Conservation (phyloP, 495 filamentous ascomycete species). For the Venustampulla echinocandica region DNA sequence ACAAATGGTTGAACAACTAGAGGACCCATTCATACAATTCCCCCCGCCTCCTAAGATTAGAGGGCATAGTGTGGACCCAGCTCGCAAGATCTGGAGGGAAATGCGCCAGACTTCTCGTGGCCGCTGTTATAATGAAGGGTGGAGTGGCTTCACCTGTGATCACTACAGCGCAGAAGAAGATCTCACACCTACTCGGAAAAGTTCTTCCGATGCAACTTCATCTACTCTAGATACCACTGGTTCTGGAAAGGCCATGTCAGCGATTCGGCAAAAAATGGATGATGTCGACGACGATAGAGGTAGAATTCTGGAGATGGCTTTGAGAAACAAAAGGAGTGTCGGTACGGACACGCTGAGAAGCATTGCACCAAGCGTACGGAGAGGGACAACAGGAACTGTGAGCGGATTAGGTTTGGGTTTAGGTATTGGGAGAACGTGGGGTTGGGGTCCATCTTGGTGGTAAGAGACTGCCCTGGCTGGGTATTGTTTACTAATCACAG, state of each 20-base stretch:
- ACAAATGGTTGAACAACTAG: slow-evolving; percentile 6
- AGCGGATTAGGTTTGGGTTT: slow-evolving; percentile 7
- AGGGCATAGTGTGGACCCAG: slow-evolving; percentile 29
- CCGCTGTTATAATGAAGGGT: background rate
- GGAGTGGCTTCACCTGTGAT: slow-evolving; percentile 22
- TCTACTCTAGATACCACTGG: background rate
- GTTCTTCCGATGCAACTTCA: slow-evolving; percentile 6
- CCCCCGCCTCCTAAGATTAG: background rate
- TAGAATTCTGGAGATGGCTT: slow-evolving; percentile 29
- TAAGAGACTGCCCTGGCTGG: background rate
- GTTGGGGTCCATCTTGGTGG: slow-evolving; percentile 20
- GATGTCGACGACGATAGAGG: slow-evolving; percentile 21
- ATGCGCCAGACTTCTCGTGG: slow-evolving; percentile 25
- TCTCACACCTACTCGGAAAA: slow-evolving; percentile 13
- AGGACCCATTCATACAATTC: slow-evolving; percentile 14
- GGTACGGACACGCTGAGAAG: slow-evolving; percentile 35
- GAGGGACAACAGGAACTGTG: slow-evolving; percentile 6
- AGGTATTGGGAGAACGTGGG: slow-evolving; percentile 18
- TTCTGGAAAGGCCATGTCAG: background rate
- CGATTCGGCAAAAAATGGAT: slow-evolving; percentile 7
- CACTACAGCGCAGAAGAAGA: slow-evolving; percentile 21
- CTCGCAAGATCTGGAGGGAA: slow-evolving; percentile 38
- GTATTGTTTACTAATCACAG: too few relatives aligned
- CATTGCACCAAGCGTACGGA: slow-evolving; percentile 30
- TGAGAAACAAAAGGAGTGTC: slow-evolving; percentile 34